Conservation (phyloP, 345 rosid genomes). For the Pelargonium nanum region DNA sequence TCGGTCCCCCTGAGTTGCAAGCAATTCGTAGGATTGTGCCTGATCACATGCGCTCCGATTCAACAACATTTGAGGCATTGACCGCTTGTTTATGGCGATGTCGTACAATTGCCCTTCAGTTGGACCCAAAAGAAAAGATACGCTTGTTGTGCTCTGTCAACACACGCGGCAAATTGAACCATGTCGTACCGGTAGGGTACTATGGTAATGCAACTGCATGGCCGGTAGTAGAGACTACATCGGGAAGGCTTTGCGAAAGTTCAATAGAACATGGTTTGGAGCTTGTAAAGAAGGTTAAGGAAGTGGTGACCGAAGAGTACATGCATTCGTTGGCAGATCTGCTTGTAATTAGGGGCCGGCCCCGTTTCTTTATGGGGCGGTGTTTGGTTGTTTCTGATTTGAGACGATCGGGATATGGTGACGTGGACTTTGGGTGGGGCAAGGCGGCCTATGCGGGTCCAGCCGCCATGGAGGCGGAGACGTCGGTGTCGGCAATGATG, state of each 20-base stretch:
- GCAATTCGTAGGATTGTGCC: slow-evolving; percentile 30
- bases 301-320: slow-evolving; percentile 11
- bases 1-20: slow-evolving; percentile 27
- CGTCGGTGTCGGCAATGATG: neutral
- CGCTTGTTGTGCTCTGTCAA: slow-evolving; percentile 33
- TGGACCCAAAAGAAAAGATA: slow-evolving; percentile 38
- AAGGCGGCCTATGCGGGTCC: neutral
- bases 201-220: slow-evolving; percentile 16
- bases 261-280: slow-evolving; percentile 5
- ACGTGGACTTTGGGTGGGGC: slow-evolving; percentile 20
- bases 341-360: slow-evolving; percentile 8
- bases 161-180: slow-evolving; percentile 18
- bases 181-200: slow-evolving; percentile 9
- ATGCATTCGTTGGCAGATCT: slow-evolving; percentile 6
- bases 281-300: slow-evolving; percentile 12
- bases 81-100: slow-evolving; percentile 51
- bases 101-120: slow-evolving; percentile 38
- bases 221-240: slow-evolving; percentile 2
- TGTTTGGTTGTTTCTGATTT: slow-evolving; percentile 1
- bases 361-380: neutral
- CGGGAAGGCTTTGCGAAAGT: slow-evolving; percentile 5
- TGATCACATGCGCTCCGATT: slow-evolving; percentile 15
- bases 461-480: neutral
- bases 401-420: slow-evolving; percentile 6
- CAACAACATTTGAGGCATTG: slow-evolving; percentile 28